Conservation (phyloP, 208 protist species). For the Vickermania spadyakhi region DNA sequence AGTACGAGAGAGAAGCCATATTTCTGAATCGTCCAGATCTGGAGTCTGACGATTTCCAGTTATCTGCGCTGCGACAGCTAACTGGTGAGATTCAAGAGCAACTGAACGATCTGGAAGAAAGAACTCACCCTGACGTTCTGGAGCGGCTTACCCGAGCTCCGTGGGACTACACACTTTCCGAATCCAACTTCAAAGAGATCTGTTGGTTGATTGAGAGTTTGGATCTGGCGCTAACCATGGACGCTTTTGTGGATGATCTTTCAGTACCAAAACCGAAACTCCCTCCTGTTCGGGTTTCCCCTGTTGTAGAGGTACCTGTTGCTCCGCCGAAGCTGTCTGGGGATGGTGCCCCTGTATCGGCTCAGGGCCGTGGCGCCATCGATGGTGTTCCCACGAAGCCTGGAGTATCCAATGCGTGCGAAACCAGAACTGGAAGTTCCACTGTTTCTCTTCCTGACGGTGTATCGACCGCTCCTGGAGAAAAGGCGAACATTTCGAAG, state of each 20-base stretch:
- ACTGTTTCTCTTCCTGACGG: background rate
- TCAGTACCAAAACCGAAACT: background rate
- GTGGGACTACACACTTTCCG: background rate
- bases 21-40: background rate
- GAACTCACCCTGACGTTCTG: background rate
- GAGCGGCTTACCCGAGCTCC: background rate
- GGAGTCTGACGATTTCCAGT: background rate
- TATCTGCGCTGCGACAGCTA: conserved; percentile 1
- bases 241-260: background rate
- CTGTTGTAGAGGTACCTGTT: background rate
- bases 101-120: background rate
- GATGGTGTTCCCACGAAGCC: background rate
- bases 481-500: background rate
- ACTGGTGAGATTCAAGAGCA: conserved; percentile 3
- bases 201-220: conserved; percentile 50
- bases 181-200: conserved; percentile 40
- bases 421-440: too few relatives aligned
- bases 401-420: too few relatives aligned
- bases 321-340: background rate
- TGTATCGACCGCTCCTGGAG: background rate
- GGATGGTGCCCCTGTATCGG: background rate
- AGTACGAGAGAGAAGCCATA: background rate
- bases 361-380: background rate
- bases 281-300: background rate
- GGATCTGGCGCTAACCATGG: conserved; percentile 9